phyloP scores from a whole-genome alignment of 2,329 filamentous ascomycete species.

The Scedosporium apiospermum region DNA sequence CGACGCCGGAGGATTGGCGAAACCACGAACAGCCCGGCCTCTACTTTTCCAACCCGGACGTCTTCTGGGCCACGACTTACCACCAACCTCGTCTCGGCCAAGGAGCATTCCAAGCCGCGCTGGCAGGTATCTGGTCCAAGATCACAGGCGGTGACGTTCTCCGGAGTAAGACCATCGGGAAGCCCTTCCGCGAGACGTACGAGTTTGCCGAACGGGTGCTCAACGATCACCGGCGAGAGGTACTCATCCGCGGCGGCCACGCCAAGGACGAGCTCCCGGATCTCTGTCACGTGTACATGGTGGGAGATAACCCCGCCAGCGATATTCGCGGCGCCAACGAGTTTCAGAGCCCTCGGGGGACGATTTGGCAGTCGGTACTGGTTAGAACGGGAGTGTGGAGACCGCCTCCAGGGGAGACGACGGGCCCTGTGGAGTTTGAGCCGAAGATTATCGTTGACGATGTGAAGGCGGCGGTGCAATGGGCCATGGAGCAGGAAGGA shows the following conservation, averaged over 20 bases:
- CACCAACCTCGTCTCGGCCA: conserved; percentile 82
- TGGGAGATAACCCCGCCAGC: conserved; percentile 82
- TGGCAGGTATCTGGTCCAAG: conserved; percentile 70
- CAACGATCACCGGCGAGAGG: conserved; percentile 42
- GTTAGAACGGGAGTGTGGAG: conserved; percentile 72
- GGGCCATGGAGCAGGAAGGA: conserved; percentile 55
- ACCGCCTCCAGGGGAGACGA: conserved; percentile 14
- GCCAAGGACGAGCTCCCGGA: conserved; percentile 20
- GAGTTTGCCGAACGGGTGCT: conserved; percentile 73
- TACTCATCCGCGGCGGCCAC: conserved; percentile 24
- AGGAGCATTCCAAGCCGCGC: conserved; percentile 76
- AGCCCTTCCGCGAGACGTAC: conserved; percentile 71
- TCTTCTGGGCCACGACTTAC: conserved; percentile 81
- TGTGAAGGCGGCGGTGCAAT: conserved; percentile 67
- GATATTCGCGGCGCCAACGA: conserved; percentile 84
- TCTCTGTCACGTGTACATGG: conserved; percentile 81
- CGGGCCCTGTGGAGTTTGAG: conserved; percentile 42
- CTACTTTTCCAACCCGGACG: conserved; percentile 84
- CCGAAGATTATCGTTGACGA: conserved; percentile 62
- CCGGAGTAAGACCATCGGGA: conserved; percentile 64
- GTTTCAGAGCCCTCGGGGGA: conserved; percentile 56
- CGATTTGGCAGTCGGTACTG: conserved; percentile 68
- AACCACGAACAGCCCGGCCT: conserved; percentile 70
- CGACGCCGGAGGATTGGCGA: conserved; percentile 63
- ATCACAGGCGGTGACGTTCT: conserved; percentile 57